Base-by-base conservation (phyloP, 1,139 yeast genomes). In the Blastobotrys aristatus region DNA sequence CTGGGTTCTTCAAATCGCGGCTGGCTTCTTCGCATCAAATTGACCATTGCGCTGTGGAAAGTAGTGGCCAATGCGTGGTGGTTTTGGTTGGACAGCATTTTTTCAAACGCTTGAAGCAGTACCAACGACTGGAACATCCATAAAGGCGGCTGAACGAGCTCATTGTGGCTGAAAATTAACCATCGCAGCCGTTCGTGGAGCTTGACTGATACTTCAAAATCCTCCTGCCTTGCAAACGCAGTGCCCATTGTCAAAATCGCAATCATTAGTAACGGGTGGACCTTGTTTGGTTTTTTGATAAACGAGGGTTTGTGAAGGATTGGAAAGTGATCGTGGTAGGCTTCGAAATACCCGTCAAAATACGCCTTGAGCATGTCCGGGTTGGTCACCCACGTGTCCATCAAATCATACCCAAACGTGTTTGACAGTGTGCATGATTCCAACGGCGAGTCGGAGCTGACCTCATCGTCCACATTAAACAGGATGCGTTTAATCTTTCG, bases 91-190 rank as follows among this genome's bases (percentile, higher is more conserved):
- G 75, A 67, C 20, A 53, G 50, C 49, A 78, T 75, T 58, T 82
- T 79, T 57, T 83, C 89, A 52, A 76, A 77, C 60, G 77, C 75
- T 58, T 82, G 88, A 24, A 83, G 62, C 44, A 83, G 59, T 45
- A 79, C 67, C 39, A 83, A 65, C 47, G 81, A 69, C 58, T 83
- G 89, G 40, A 83, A 69, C 2, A 82, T 71, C 82, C 86, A 82
- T 16, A 62, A 51, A n/a, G 63, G 63, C 2, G 66, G 64, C 11
- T 61, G 54, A 11, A 57, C 54, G 31, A 61, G 52, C 22, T 61
- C 55, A 33, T 53, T 53, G 39, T 52, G 52, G 38, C 58, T 53
- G 42, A 59, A 51, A 13, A 59, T 54, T 13, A 55, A 49, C 55
- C 58, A 54, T 30, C 58, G 48, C 31, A 61, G 52, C 26, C 64